Conservation (phyloP, 1,284 basidiomycete species). For the Cerioporus squamosus region DNA sequence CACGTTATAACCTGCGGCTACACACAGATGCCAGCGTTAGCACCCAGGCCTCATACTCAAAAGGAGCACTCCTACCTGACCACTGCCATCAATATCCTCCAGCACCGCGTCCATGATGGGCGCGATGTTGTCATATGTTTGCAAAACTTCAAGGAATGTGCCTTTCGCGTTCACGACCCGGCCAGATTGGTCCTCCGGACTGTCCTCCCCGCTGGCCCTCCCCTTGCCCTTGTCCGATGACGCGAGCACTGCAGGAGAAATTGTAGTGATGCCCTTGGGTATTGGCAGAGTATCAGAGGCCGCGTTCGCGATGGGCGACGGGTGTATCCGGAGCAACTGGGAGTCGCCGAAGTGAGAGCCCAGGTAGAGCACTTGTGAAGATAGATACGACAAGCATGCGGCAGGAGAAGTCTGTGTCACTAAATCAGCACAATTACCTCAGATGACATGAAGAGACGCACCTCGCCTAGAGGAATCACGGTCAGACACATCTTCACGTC, state of each 20-base stretch:
- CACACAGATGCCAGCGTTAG: not conserved
- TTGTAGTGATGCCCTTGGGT: conserved; percentile 47
- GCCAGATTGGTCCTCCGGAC: conserved; percentile 37
- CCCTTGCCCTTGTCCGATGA: conserved; percentile 21
- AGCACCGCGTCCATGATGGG: conserved; percentile 87
- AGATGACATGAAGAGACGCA: conserved; percentile 35
- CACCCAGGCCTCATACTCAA: not conserved
- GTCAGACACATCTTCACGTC: conserved; percentile 55
- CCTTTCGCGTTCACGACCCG: conserved; percentile 54
- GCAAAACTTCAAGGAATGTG: conserved; percentile 59
- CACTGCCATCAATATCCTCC: conserved; percentile 76
- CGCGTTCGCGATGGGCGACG: conserved; percentile 46
- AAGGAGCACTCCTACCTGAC: conserved; percentile 54
- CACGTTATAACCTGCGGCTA: conserved; percentile 85
- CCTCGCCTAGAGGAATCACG: conserved; percentile 76
- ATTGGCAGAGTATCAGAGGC: conserved; percentile 55
- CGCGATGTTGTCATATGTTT: conserved; percentile 81
- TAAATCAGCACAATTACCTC: not conserved
- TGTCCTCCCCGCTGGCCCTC: conserved; percentile 22
- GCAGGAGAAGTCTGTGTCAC: conserved; percentile 70
- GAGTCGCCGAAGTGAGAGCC: conserved; percentile 88
- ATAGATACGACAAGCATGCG: conserved; percentile 78
- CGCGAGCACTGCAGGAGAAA: conserved; percentile 35
- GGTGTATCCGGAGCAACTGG: conserved; percentile 68
- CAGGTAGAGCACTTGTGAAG: conserved; percentile 75